Evolutionary conservation across 2,329 filamentous ascomycete genomes (phyloP).

Genomic region (Diaporthe vexans): DNA sequence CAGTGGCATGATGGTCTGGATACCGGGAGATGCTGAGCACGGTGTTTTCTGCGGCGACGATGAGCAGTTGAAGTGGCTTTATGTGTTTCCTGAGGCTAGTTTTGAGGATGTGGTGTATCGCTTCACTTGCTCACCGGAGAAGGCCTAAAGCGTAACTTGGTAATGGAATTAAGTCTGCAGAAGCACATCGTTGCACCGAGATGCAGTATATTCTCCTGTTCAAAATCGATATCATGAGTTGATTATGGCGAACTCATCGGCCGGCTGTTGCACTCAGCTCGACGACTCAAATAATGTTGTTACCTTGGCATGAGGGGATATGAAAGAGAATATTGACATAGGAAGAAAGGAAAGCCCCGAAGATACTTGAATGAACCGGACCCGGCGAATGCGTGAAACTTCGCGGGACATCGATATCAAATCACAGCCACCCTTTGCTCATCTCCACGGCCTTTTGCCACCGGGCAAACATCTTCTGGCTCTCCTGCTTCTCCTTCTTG

Average conservation of each 20-base stretch:
- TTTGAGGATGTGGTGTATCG: constrained; percentile 24
- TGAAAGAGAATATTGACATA: background rate
- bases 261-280: background rate
- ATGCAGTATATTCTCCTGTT: too few relatives aligned
- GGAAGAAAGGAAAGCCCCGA: background rate
- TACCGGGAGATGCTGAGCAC: constrained; percentile 11
- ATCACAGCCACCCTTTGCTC: constrained; percentile 66
- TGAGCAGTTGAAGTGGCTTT: constrained; percentile 19
- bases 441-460: constrained; percentile 73
- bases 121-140: background rate
- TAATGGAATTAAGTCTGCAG: background rate
- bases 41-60: constrained; percentile 2
- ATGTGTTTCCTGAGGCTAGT: constrained; percentile 1
- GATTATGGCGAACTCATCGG: too few relatives aligned
- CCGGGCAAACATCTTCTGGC: constrained; percentile 61
- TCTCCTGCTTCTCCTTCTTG: constrained; percentile 62
- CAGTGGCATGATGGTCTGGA: background rate
- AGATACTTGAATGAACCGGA: background rate
- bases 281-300: background rate
- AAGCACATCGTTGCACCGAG: background rate
- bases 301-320: background rate
- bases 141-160: background rate
- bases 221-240: too few relatives aligned
- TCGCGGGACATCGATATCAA: background rate
- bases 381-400: background rate